Base-by-base conservation (phyloP, 805 yeast species). In the Blastobotrys attinorum region DNA sequence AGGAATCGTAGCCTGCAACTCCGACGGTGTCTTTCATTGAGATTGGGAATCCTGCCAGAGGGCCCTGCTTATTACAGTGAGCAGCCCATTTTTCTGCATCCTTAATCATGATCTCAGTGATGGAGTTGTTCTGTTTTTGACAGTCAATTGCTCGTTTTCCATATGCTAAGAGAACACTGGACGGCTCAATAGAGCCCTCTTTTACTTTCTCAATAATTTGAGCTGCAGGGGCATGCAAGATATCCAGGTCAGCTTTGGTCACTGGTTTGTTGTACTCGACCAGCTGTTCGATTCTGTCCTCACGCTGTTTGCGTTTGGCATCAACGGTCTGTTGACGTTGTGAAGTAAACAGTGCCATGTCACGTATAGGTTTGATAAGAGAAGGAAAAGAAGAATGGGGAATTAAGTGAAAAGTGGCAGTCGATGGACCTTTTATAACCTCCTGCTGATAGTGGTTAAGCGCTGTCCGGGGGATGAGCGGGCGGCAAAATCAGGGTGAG, bases 1-100 rank as follows among this genome's bases (percentile, higher is more conserved):
- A 72, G 1, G 80, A 71, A 52, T 73, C 72, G 44, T 65, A 71
- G 33, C 79, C 81, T 36, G 60, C 65, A 45, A 69, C 69, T 41
- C 64, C 61, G 51, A 66, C 70, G 37, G 79, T 78, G 50, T 79
- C 85, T 56, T 79, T 79, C 43, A 79, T 59, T 1, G 83, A 76
- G 40, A 79, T 63, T 4, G 84, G 83, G 50, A 79, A 59, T 2
- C 85, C 84, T 36, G 81, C 83, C 43, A 79, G 64, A 0, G 81
- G 79, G 37, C 79, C 79, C 45, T 71, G 62, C n/a, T 78, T 78
- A 42, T 73, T 67, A 39, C 67, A 65, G 15, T 66, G 59, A 49
- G 70, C 69, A 1, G 75, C 76, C 63, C 81, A 85, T 49, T 78
- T 65, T 54, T 71, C 75, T n/a, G 83, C 89, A 48, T 79, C 84